Evolutionary conservation across 768 basidiomycete genomes (phyloP).

Genomic region (Rhodotorula kratochvilovae): DNA sequence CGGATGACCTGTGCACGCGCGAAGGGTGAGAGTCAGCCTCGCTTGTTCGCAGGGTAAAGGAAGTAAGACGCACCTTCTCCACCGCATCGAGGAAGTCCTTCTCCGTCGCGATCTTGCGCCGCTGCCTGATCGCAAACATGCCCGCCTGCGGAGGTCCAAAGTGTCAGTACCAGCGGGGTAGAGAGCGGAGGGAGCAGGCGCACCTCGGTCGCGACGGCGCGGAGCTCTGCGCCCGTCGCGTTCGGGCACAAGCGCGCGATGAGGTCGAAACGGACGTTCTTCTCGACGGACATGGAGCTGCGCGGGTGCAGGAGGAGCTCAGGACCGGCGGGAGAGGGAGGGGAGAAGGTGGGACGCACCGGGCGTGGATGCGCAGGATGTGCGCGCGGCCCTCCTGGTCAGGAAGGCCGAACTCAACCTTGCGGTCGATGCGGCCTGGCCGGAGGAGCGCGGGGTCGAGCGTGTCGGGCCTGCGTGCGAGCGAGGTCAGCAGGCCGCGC

Average conservation of each 20-base stretch:
- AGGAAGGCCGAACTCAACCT: conserved; percentile 93
- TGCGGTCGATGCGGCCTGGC: conserved; percentile 90
- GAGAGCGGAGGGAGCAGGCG: no score
- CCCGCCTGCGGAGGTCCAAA: conserved; percentile 60
- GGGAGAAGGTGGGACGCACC: not conserved
- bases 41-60: not conserved
- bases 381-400: conserved; percentile 95
- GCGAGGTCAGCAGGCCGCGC: not conserved
- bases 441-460: conserved; percentile 93
- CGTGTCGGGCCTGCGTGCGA: conserved; percentile 98
- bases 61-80: conserved; percentile 69
- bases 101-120: conserved; percentile 94
- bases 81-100: conserved; percentile 96
- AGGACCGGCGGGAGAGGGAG: not conserved
- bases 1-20: conserved; percentile 61
- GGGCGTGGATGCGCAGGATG: conserved; percentile 89
- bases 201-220: conserved; percentile 88
- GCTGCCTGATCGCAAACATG: conserved; percentile 98
- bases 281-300: conserved; percentile 77
- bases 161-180: no score
- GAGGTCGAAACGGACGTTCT: conserved; percentile 94
- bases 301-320: no score
- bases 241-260: conserved; percentile 96
- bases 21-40: not conserved
- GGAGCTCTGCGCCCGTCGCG: conserved; percentile 95